phyloP scores from a whole-genome alignment of 805 yeast genomes.

The Ogataea glucozyma region DNA sequence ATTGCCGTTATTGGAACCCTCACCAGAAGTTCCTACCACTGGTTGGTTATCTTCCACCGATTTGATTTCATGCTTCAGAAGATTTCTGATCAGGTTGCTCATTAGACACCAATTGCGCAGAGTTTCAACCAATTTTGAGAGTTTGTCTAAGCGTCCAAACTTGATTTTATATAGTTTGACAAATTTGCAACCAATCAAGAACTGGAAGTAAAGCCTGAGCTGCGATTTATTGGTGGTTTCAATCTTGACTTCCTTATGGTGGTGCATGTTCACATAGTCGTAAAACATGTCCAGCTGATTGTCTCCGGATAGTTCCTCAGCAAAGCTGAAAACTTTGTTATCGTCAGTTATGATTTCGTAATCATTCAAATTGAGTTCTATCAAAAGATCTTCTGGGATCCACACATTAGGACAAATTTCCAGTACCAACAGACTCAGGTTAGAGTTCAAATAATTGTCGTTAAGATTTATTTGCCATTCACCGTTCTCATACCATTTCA shows the following conservation, averaged over 20 bases:
- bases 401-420: constrained; percentile 36
- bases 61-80: constrained; percentile 10
- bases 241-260: constrained; percentile 15
- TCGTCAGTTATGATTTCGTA: constrained; percentile 29
- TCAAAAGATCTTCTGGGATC: constrained; percentile 34
- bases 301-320: constrained; percentile 10
- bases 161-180: constrained; percentile 32
- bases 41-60: constrained; percentile 2
- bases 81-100: constrained; percentile 27
- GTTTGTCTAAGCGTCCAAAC: constrained; percentile 22
- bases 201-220: constrained; percentile 16
- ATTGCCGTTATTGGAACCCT: constrained; percentile 10
- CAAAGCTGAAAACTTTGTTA: constrained; percentile 26
- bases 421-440: constrained; percentile 27
- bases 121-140: constrained; percentile 20
- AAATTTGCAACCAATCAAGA: constrained; percentile 32
- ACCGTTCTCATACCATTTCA: constrained; percentile 31
- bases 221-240: constrained; percentile 1
- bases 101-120: constrained; percentile 33
- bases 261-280: constrained; percentile 20
- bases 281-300: constrained; percentile 24
- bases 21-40: not conserved
- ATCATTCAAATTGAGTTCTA: constrained; percentile 24
- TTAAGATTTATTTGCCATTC: constrained; percentile 27
- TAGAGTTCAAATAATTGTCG: constrained; percentile 19